Evolutionary conservation across 2,329 filamentous ascomycete species (phyloP), one percentile per base, ranked within the genome.

Genomic region (Cytospora leucostoma): DNA sequence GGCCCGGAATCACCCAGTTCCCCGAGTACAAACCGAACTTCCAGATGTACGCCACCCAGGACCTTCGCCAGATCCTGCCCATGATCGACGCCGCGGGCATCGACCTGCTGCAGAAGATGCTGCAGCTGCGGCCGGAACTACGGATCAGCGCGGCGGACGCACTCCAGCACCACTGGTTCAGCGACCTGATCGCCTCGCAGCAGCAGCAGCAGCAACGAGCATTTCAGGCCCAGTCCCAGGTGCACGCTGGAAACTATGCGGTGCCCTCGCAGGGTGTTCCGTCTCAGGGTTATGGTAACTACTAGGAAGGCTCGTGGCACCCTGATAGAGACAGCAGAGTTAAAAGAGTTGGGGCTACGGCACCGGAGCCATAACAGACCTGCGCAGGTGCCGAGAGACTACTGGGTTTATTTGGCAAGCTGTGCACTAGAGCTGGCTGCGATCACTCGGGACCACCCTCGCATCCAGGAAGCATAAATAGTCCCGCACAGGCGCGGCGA

Each of bases 1-100:
- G 95, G 95, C 94, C 94, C 0, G 93, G 93, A 50, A 96, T 99
- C 73, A 92, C 90, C 21, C 89, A 94, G 72, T 93, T 96, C 71
- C 93, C 94, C n/a, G 95, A 99, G 77, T 99, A 98, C 83, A 97
- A 98, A 82, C 85, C 88, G 55, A 97, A 89, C 65, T 97, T 97
- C 78, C 93, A 95, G 68, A 91, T 96, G 74, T 98, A 95, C 75
- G 91, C 92, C 15, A 97, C 95, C 1, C 93, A 97, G 74, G 93
- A 97, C 70, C 81, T 98, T 61, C 85, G 91, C 21, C 85, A 89
- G 64, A 95, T 98, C 67, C 82, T 99, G 32, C 93, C 92, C 0
- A 92, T 96, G 73, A 92, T 99, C 71, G 95, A 99, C 72, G 87
- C 87, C 19, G 80, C 90, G 12, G 95, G 94, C 10, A 87, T 99